Evolutionary conservation across 2,329 filamentous ascomycete genomes (phyloP), one percentile per base, ranked within the genome.

Genomic region (Ustulina deusta): DNA sequence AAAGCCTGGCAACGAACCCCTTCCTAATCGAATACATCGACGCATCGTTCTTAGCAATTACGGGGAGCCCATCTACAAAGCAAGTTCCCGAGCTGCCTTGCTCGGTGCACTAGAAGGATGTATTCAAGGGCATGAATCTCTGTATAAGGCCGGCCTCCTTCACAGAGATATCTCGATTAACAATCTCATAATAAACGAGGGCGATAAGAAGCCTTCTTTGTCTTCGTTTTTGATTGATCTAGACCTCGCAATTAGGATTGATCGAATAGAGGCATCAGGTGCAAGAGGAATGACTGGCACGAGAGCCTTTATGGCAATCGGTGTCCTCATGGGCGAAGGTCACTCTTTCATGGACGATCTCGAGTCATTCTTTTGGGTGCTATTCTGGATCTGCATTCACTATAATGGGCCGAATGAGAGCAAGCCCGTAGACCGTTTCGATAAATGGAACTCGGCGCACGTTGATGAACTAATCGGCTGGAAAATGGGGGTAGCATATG

Each of bases 151-250:
- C 52, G 75, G 77, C 52, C 72, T 83, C 46, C 74, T 83, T 49
- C 77, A 83, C 61, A 65, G 79, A 65, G 79, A 83, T 68, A 79
- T 83, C 34, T 83, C 79, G 6, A 73, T 75, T 40, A 76, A 78
- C 56, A 83, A 83, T 65, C 73, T 83, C 6, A 79, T 84, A 67
- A 75, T 83, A 6, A 81, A 83, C 62, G 75, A 83, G 55, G 76
- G 80, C 20, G 51, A 72, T 27, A 70, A 74, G 2, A 79, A 80
- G 56, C 73, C 72, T 44, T 81, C 61, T 40, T 79, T 71, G 74
- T 64, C 58, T 17, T 68, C 49, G 3, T 73, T 74, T 61, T 61
- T 74, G 15, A 72, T 72, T 27, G 69, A 72, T 57, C 61, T 70
- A 17, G 66, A 72, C 32, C 54, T 69, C 27, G 68, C 65, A 3